phyloP scores from a whole-genome alignment of 2,329 filamentous ascomycete species.

The Sporothrix protearum region DNA sequence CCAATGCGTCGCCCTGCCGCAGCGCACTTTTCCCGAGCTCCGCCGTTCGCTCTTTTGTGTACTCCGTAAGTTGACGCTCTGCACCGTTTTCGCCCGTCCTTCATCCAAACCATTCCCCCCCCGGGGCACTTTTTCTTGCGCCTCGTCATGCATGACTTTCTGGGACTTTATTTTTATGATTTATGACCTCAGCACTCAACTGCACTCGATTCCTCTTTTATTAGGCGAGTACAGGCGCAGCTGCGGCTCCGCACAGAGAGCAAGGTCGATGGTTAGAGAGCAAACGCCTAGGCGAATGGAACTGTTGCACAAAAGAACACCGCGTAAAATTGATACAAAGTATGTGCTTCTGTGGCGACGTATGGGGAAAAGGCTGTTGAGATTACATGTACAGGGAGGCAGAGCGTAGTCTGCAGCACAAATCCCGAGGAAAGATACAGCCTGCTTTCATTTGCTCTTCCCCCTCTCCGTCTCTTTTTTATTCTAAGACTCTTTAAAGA shows the following conservation, averaged over 20 bases:
- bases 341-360: background rate
- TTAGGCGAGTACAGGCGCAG: background rate
- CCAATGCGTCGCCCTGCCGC: background rate
- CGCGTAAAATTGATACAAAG: background rate
- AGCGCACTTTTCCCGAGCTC: background rate
- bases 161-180: background rate
- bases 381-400: background rate
- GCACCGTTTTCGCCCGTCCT: background rate
- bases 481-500: background rate
- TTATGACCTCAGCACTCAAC: background rate
- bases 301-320: background rate
- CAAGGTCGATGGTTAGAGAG: background rate
- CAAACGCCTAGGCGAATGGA: background rate
- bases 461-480: too few relatives aligned
- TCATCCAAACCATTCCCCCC: background rate
- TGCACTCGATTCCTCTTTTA: background rate
- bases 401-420: background rate
- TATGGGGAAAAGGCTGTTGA: background rate
- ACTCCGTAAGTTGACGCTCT: background rate
- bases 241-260: constrained; percentile 1
- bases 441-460: background rate
- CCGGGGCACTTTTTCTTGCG: background rate
- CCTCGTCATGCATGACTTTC: background rate
- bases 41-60: background rate
- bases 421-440: background rate